Conservation (phyloP, 768 basidiomycete species). For the Lactarius pseudohatsudake region DNA sequence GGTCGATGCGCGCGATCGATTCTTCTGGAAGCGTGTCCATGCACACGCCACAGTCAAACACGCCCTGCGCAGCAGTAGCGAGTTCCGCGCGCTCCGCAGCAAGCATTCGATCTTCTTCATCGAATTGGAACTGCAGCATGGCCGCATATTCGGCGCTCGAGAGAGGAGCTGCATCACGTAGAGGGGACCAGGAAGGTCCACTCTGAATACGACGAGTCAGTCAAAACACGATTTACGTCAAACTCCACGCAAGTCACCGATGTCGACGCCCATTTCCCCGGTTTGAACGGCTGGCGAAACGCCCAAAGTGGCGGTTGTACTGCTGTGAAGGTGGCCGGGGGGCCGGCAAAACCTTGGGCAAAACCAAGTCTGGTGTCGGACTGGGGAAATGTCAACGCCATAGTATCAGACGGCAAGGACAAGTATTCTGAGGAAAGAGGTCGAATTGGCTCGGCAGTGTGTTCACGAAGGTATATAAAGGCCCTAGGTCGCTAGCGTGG, state of each 20-base stretch:
- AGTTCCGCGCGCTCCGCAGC: conserved; percentile 16
- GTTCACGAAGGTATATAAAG: conserved; percentile 9
- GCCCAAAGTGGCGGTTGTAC: conserved; percentile 7
- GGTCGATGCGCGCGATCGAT: conserved; percentile 41
- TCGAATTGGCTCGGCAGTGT: not conserved
- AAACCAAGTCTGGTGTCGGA: not conserved
- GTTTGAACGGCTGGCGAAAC: conserved; percentile 1
- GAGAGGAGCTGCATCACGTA: not conserved
- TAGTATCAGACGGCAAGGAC: not conserved
- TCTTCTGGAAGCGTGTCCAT: conserved; percentile 49
- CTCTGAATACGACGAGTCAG: conserved; percentile 7
- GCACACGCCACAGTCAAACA: conserved; percentile 57
- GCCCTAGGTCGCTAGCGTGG: not conserved
- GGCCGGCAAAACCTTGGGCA: not conserved
- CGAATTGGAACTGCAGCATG: conserved; percentile 18
- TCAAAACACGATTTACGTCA: not conserved
- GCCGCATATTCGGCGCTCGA: conserved; percentile 11
- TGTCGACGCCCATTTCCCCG: conserved; percentile 5
- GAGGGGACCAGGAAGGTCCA: not conserved
- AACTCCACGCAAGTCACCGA: conserved; percentile 3
- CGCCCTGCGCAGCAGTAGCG: conserved; percentile 7
- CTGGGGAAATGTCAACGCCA: not conserved
- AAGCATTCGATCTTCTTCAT: conserved; percentile 19
- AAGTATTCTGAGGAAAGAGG: not conserved
- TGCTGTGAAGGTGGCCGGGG: not conserved